Conservation (phyloP, 805 yeast genomes). For the Candida boleticola region DNA sequence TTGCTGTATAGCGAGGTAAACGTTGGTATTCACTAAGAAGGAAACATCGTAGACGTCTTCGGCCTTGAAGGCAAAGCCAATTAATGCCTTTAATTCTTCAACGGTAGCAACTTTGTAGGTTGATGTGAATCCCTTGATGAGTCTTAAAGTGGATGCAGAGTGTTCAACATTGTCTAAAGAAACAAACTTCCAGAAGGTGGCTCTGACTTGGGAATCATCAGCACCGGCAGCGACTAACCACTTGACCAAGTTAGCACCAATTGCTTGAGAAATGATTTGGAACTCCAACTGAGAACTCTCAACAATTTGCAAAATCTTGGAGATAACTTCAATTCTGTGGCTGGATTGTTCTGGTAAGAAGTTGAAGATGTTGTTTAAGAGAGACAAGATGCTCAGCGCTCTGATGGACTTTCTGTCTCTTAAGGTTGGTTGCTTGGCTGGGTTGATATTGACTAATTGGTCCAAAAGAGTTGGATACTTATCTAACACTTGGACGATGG, state of each 20-base stretch:
- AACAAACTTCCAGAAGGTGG: slow-evolving; percentile 38
- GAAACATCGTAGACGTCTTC: slow-evolving; percentile 36
- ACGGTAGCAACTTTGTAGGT: slow-evolving; percentile 18
- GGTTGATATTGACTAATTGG: slow-evolving; percentile 29
- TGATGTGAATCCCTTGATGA: slow-evolving; percentile 35
- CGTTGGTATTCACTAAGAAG: slow-evolving; percentile 40
- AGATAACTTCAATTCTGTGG: slow-evolving; percentile 29
- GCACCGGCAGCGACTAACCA: slow-evolving; percentile 37
- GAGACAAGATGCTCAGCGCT: slow-evolving; percentile 39
- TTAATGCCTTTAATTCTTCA: slow-evolving; percentile 28
- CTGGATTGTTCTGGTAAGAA: slow-evolving; percentile 33
- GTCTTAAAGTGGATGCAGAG: slow-evolving; percentile 29
- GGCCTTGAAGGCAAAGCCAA: slow-evolving; percentile 35
- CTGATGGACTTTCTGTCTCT: slow-evolving; percentile 45
- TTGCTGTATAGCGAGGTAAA: slow-evolving; percentile 30
- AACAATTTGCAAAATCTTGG: slow-evolving; percentile 31
- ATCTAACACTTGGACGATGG: background rate
- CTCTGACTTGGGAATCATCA: slow-evolving; percentile 25
- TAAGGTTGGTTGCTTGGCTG: slow-evolving; percentile 36
- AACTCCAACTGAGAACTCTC: slow-evolving; percentile 29
- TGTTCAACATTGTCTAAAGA: slow-evolving; percentile 27
- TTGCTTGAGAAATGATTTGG: slow-evolving; percentile 29
- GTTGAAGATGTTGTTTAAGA: slow-evolving; percentile 41
- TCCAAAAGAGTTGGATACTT: slow-evolving; percentile 20
- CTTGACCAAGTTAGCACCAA: slow-evolving; percentile 33